Evolutionary conservation across 306 rosid species (phyloP).

Genomic region (Mucuna pruriens): DNA sequence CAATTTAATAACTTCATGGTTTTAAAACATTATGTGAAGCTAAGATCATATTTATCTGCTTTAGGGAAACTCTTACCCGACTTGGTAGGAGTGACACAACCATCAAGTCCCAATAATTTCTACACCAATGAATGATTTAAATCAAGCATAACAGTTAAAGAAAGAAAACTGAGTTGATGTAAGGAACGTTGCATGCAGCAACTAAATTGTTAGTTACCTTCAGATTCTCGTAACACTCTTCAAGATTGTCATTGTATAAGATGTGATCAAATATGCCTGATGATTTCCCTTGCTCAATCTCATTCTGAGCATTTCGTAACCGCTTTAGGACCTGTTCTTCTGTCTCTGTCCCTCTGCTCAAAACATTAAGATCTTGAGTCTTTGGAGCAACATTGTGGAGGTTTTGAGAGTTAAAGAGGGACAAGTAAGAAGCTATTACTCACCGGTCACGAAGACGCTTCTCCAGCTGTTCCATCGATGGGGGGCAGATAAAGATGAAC

Average conservation of each 20-base stretch:
- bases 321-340: constrained; percentile 86
- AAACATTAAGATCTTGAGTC: neutral
- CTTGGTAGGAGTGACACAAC: constrained; percentile 43
- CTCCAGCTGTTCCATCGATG: constrained; percentile 86
- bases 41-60: constrained; percentile 1
- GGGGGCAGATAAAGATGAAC: constrained; percentile 79
- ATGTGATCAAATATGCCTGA: constrained; percentile 68
- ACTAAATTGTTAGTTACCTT: constrained; percentile 58
- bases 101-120: constrained; percentile 76
- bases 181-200: neutral
- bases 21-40: neutral
- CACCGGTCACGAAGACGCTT: constrained; percentile 92
- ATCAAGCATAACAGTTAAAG: constrained; percentile 5
- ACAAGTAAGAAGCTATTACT: constrained; percentile 25
- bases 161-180: neutral
- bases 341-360: constrained; percentile 75
- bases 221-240: constrained; percentile 64
- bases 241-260: constrained; percentile 75
- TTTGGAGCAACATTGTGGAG: neutral
- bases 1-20: constrained; percentile 18
- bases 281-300: constrained; percentile 78
- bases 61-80: constrained; percentile 50
- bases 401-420: constrained; percentile 4
- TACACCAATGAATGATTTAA: constrained; percentile 37
- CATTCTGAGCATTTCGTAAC: constrained; percentile 70